Base-by-base conservation (phyloP, 2,329 filamentous ascomycete genomes). In the Pezicula carpinea region DNA sequence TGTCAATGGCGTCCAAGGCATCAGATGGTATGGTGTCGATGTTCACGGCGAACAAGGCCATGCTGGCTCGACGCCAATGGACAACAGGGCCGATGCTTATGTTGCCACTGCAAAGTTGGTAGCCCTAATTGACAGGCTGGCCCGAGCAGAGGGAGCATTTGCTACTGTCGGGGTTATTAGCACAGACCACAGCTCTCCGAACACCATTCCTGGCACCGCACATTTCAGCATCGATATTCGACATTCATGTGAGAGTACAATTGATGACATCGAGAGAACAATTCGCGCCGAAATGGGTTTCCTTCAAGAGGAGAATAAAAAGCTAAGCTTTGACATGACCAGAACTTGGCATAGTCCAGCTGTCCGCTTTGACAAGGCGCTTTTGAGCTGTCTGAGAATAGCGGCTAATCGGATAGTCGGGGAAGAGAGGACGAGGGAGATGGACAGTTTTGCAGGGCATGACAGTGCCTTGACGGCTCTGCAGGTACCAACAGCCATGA, bases 1-100 rank as follows among this genome's bases (percentile, higher is more conserved):
- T 6, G 85, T 89, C 11, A 75, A 76, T 19, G 84, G 83, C 4
- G 84, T 86, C 1, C 85, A 89, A 61, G 83, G 82, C 5, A 89
- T 87, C 63, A 77, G 80, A 47, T 89, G 85, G 85, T 82, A 81
- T 61, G 82, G 79, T 0, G 62, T 89, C 31, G 77, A 76, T 6
- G 73, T 89, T 3, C 67, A 68, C 6, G 85, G 39, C 2, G 11
- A 6, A 41, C 15, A 10, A 8, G 4, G 15, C 8, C 39, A 41
- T 23, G 10, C 8, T 15, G 39, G 39, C 15, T 11, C 39, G 7
- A 41, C 39, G 5, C 39, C 39, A n/a, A 41, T 41, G 18, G 21
- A 41, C 8, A n/a, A 15, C 10, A 21, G 39, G 14, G 39, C 39
- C 18, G 39, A 41, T 26, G 39, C 39, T 4, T 22, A 11, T 2